A percentile compares a stretch with the other conserved stretches of the same genome.
Evolutionary conservation across 495 filamentous ascomycete species (phyloP).

Genomic region (Hyaloscypha variabilis): DNA sequence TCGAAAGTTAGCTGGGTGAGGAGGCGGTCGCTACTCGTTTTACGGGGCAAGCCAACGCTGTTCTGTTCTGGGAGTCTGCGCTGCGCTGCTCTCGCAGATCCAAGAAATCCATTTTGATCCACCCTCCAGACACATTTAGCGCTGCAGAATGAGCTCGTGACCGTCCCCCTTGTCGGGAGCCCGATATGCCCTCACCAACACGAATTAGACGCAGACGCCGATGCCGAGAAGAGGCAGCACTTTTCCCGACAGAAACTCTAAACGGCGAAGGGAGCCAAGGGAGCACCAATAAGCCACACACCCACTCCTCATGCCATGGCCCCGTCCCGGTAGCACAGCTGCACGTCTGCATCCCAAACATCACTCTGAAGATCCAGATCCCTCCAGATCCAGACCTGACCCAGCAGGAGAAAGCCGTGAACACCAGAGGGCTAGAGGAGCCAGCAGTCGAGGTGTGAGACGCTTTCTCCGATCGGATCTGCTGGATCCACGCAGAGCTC

Average conservation of each 20-base stretch:
- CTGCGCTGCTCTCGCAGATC: slow-evolving; percentile 13
- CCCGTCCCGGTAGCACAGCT: neutral
- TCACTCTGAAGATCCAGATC: neutral
- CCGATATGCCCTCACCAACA: slow-evolving; percentile 2
- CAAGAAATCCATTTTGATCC: slow-evolving; percentile 19
- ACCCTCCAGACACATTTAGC: slow-evolving; percentile 22
- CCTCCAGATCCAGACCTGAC: slow-evolving; percentile 3
- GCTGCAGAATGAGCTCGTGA: slow-evolving; percentile 27
- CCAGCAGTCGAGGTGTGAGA: slow-evolving; percentile 2
- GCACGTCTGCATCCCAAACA: neutral
- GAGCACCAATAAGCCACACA: too few species aligned
- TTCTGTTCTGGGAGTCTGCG: too few species aligned
- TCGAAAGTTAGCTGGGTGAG: neutral
- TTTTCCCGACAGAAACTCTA: neutral
- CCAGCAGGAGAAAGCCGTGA: slow-evolving; percentile 2
- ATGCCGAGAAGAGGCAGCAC: neutral
- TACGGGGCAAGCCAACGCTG: neutral
- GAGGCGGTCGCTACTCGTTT: too few species aligned
- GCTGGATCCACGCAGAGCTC: neutral
- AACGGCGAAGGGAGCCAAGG: neutral
- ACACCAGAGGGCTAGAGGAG: neutral
- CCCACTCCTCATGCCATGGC: neutral
- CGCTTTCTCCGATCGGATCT: neutral
- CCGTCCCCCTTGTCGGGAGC: slow-evolving; percentile 15
- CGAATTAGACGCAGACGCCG: neutral